A percentile compares a stretch with the other conserved stretches of the same genome.
phyloP scores from a whole-genome alignment of 1,284 basidiomycete species.

The Lignosus rhinocerotis region DNA sequence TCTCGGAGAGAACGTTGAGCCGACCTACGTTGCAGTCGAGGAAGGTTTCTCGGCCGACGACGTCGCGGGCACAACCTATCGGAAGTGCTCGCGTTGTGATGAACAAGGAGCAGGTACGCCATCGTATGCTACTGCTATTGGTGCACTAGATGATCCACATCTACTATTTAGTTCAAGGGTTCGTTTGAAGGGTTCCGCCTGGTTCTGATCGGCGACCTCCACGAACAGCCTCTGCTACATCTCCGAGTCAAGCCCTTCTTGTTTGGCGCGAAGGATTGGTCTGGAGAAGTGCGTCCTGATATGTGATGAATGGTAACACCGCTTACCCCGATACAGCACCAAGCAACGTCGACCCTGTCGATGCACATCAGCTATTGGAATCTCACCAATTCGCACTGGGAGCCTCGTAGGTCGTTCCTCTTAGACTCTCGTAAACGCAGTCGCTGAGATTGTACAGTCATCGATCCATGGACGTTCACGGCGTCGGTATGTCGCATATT shows the following conservation, averaged over 20 bases:
- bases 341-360: conserved; percentile 78
- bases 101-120: conserved; percentile 75
- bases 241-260: conserved; percentile 85
- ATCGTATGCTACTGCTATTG: background rate
- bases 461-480: conserved; percentile 96
- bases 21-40: conserved; percentile 15
- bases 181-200: conserved; percentile 91
- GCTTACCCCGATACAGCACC: conserved; percentile 52
- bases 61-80: conserved; percentile 48
- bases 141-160: background rate
- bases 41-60: conserved; percentile 31
- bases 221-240: conserved; percentile 95
- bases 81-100: conserved; percentile 66
- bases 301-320: background rate
- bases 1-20: conserved; percentile 6
- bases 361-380: conserved; percentile 96
- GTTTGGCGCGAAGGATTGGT: conserved; percentile 91
- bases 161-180: conserved; percentile 65
- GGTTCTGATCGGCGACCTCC: conserved; percentile 92
- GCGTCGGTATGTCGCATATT: conserved; percentile 53
- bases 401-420: conserved; percentile 67
- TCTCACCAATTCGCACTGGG: conserved; percentile 97
- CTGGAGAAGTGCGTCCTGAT: conserved; percentile 67
- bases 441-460: conserved; percentile 50
- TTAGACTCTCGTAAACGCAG: background rate